These are phyloP conservation scores for Cryptococcus amylolentus DNA, from an alignment of 1,284 basidiomycete genomes.

Conservation along the genomic window DNA sequence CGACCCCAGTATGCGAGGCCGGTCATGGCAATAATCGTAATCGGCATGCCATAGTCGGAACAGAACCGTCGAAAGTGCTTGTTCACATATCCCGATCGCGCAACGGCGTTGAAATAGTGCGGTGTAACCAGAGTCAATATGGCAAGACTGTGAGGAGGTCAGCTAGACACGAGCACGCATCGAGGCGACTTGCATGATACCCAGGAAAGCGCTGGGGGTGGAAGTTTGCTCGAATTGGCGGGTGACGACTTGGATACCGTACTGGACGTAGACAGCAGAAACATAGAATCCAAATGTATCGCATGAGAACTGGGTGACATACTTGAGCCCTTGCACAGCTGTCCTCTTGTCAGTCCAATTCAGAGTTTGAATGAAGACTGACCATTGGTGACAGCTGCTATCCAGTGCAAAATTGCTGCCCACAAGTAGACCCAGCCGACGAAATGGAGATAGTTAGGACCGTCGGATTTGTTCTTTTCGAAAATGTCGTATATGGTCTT, in stretches of 20 bases:
- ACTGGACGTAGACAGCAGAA: conserved; percentile 67
- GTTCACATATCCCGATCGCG: conserved; percentile 64
- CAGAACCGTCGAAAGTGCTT: conserved; percentile 69
- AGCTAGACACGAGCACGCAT: not conserved
- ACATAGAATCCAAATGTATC: conserved; percentile 94
- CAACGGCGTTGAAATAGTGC: conserved; percentile 68
- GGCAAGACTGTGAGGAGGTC: conserved; percentile 57
- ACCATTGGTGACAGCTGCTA: conserved; percentile 81
- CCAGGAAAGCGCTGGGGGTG: conserved; percentile 62
- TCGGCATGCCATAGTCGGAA: conserved; percentile 85
- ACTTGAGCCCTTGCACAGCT: conserved; percentile 79
- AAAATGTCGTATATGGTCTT: conserved; percentile 84
- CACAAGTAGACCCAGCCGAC: conserved; percentile 90
- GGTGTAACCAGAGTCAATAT: conserved; percentile 69
- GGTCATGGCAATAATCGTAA: conserved; percentile 68
- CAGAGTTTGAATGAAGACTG: conserved; percentile 31
- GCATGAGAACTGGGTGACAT: conserved; percentile 84
- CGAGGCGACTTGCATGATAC: conserved; percentile 52
- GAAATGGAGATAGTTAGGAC: conserved; percentile 75
- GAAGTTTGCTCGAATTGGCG: conserved; percentile 61
- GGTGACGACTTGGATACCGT: conserved; percentile 76
- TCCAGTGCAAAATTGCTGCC: conserved; percentile 88
- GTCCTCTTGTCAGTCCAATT: not conserved
- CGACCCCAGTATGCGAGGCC: conserved; percentile 80
- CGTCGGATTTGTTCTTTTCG: conserved; percentile 20